These are phyloP conservation scores for Yamadazyma dendronema DNA, from an alignment of 1,139 yeast genomes.

Conservation along the genomic window DNA sequence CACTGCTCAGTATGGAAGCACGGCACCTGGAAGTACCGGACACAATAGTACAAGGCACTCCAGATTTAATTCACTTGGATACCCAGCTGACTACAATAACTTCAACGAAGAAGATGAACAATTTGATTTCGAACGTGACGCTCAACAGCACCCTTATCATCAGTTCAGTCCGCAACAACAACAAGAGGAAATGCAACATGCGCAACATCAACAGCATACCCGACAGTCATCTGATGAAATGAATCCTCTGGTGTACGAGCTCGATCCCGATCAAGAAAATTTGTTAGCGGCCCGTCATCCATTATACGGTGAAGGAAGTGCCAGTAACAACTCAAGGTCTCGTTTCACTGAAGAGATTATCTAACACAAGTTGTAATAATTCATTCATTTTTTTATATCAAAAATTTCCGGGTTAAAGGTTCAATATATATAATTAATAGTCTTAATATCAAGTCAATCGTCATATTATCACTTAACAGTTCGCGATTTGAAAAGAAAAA, in stretches of 20 bases:
- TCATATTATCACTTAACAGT: not conserved
- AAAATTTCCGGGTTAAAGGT: not conserved
- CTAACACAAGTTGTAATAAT: not conserved
- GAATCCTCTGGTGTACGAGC: slow-evolving; percentile 17
- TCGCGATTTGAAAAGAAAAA: not conserved
- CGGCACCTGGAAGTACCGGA: slow-evolving; percentile 16
- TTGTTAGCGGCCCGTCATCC: slow-evolving; percentile 13
- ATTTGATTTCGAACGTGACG: slow-evolving; percentile 11
- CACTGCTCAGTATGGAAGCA: slow-evolving; percentile 13
- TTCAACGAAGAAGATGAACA: slow-evolving; percentile 16
- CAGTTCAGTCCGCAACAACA: not conserved
- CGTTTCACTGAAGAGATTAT: slow-evolving; percentile 25
- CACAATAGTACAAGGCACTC: slow-evolving; percentile 14
- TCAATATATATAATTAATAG: not conserved
- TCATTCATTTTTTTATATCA: not conserved
- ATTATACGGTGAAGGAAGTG: slow-evolving; percentile 18
- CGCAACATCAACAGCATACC: not conserved
- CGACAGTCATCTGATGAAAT: slow-evolving; percentile 14
- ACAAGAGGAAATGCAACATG: not conserved
- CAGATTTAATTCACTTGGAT: slow-evolving; percentile 13
- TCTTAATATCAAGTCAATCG: not conserved
- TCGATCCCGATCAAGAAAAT: slow-evolving; percentile 12
- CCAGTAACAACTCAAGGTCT: slow-evolving; percentile 23
- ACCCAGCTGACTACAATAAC: slow-evolving; percentile 11
- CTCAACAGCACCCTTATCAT: not conserved